Conservation (phyloP, 176 grass and related monocot species). For the Musa schizocarpa region DNA sequence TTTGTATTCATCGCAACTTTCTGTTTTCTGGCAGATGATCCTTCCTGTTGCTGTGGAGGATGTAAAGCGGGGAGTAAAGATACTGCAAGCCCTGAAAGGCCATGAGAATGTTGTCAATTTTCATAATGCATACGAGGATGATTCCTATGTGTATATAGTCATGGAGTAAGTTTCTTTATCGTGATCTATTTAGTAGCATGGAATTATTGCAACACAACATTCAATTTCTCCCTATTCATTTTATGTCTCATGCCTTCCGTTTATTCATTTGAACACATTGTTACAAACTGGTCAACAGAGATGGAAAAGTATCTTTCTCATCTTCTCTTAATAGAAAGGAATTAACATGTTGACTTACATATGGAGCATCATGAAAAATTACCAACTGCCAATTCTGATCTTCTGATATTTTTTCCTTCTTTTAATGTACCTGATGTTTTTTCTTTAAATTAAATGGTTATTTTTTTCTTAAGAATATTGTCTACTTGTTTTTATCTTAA, state of each 20-base stretch:
- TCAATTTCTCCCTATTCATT: background rate
- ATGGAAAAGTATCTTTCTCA: background rate
- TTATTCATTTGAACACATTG: too few species aligned
- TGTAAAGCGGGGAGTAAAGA: conserved; percentile 85
- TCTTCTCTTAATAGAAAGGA: too few species aligned
- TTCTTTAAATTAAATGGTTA: too few species aligned
- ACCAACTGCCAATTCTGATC: too few species aligned
- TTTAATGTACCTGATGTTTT: too few species aligned
- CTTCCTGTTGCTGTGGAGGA: conserved; percentile 55
- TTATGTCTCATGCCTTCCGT: too few species aligned
- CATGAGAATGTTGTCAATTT: conserved; percentile 90
- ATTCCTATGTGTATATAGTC: conserved; percentile 76
- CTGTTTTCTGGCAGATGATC: background rate
- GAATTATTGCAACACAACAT: background rate
- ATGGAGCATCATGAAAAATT: too few species aligned
- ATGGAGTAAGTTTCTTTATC: conserved; percentile 73
- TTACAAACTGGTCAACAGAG: background rate
- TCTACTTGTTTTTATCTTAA: too few species aligned
- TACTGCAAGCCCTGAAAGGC: conserved; percentile 66
- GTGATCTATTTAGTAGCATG: background rate
- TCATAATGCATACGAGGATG: conserved; percentile 88
- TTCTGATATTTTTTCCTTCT: too few species aligned
- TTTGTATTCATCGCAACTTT: background rate
- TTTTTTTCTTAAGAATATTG: too few species aligned
- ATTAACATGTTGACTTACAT: too few species aligned